Evolutionary conservation across 306 rosid genomes (phyloP), one percentile per base, ranked within the genome.

Genomic region (Astragalus glycyphyllos): DNA sequence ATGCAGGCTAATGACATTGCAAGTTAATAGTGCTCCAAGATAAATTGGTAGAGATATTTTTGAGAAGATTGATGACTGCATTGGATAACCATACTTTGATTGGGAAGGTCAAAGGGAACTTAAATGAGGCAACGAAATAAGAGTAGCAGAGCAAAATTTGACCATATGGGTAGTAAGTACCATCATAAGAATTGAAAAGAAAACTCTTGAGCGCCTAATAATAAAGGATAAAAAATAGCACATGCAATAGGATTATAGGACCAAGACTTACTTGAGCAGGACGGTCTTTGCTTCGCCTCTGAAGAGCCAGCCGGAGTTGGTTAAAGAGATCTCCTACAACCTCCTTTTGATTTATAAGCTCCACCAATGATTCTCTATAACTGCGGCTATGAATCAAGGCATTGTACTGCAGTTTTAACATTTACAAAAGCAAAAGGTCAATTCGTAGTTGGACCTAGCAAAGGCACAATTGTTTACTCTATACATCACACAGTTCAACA

Each of bases 281-380:
- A 32, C 99, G 95, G 23, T 72, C 90, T 61, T 79, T 77, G 58
- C 58, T 73, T 44, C 96, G 92, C 84, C 99, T 94, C 66, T 94
- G 99, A 44, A 83, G 71, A 55, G 99, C 99, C 45, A 94, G 91
- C 66, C 99, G 96, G 69, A 91, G 95, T 82, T 94, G 99, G 81
- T 94, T 91, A 69, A 94, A 94, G 73, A 87, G 96, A 84, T 94
- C 97, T 46, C 97, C 99, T 37, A 89, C 85, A 12, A 82, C 85
- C 83, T 94, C 97, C 87, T 94, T 94, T 73, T 94, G 96, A 88
- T 91, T 94, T 68, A 91, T 71, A 68, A 94, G 97, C 79, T 94
- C 97, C 75, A 91, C 80, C 53, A 91, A 69, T 57, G 90, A 79
- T 63, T 78, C 90, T 84, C 99, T 86, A 81, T 80, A 77, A 62